phyloP scores from a whole-genome alignment of 2,329 filamentous ascomycete species.

The Metarhizium humberi region DNA sequence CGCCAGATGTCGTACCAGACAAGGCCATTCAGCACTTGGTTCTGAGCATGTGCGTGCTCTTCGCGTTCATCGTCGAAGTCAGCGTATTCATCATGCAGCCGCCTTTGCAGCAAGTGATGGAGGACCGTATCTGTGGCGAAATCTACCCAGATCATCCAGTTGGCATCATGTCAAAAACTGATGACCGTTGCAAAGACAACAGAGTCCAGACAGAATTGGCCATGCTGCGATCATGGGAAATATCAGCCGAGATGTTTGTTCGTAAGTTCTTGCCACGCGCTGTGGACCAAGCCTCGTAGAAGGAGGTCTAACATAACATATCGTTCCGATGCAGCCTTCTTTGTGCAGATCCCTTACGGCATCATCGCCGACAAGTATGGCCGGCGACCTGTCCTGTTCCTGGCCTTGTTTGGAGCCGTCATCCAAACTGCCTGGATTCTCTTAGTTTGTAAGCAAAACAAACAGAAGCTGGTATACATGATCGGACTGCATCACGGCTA shows the following conservation, averaged over 20 bases:
- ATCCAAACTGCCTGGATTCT: conserved; percentile 20
- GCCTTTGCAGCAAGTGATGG: conserved; percentile 39
- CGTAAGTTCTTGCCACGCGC: conserved; percentile 20
- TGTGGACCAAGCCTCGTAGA: neutral
- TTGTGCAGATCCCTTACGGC: conserved; percentile 36
- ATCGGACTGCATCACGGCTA: neutral
- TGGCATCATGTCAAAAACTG: conserved; percentile 17
- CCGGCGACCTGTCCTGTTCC: conserved; percentile 29
- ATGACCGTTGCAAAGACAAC: conserved; percentile 38
- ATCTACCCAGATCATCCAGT: conserved; percentile 33
- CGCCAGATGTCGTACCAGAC: conserved; percentile 12
- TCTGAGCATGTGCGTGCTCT: conserved; percentile 23
- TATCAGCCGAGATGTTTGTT: conserved; percentile 36
- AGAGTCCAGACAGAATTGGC: conserved; percentile 42
- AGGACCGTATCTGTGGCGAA: conserved; percentile 42
- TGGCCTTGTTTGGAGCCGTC: conserved; percentile 23
- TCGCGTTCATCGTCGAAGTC: conserved; percentile 34
- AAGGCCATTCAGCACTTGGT: conserved; percentile 19
- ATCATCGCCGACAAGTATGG: conserved; percentile 38
- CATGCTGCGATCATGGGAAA: conserved; percentile 37
- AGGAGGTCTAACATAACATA: neutral
- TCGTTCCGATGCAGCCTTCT: conserved; percentile 20
- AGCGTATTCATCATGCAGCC: conserved; percentile 28
- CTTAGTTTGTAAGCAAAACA: conserved; percentile 20
- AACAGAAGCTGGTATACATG: neutral